These are phyloP conservation scores for Starmerella stellata DNA, from an alignment of 805 yeast genomes.

Conservation along the genomic window DNA sequence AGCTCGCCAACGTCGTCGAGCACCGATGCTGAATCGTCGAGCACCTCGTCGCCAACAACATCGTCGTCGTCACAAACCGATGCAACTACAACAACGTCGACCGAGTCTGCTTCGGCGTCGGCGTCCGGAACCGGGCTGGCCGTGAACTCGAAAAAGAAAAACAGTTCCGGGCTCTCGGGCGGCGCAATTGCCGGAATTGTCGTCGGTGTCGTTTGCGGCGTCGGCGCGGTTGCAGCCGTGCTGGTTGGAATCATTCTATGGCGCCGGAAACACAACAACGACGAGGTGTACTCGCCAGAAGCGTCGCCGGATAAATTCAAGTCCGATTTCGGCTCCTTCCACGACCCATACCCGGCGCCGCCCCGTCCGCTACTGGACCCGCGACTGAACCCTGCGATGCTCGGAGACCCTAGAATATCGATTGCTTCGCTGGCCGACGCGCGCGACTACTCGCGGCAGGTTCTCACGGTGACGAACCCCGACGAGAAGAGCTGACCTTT, in stretches of 20 bases:
- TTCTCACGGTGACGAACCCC: slow-evolving; percentile 76
- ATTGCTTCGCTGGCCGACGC: slow-evolving; percentile 81
- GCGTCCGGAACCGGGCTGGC: slow-evolving; percentile 1
- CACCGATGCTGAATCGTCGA: slow-evolving; percentile 15
- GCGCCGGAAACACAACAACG: slow-evolving; percentile 31
- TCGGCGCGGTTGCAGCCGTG: slow-evolving; percentile 25
- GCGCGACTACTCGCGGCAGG: slow-evolving; percentile 61
- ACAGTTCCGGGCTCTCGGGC: slow-evolving; percentile 18
- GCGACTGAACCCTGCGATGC: slow-evolving; percentile 52
- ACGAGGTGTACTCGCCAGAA: slow-evolving; percentile 23
- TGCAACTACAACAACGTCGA: neutral
- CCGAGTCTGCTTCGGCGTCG: neutral
- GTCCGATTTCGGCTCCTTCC: slow-evolving; percentile 14
- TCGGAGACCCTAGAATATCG: slow-evolving; percentile 58
- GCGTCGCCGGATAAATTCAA: slow-evolving; percentile 19
- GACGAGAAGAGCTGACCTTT: slow-evolving; percentile 33
- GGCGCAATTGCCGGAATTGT: slow-evolving; percentile 50
- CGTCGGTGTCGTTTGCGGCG: slow-evolving; percentile 35
- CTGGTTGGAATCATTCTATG: slow-evolving; percentile 29
- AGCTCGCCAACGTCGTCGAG: slow-evolving; percentile 4
- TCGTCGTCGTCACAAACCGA: slow-evolving; percentile 4
- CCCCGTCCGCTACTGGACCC: slow-evolving; percentile 34
- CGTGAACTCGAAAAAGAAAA: slow-evolving; percentile 14
- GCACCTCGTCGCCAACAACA: slow-evolving; percentile 18
- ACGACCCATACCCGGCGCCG: slow-evolving; percentile 13